Conservation (phyloP, 2,329 filamentous ascomycete genomes). For the Colletotrichum sp. region DNA sequence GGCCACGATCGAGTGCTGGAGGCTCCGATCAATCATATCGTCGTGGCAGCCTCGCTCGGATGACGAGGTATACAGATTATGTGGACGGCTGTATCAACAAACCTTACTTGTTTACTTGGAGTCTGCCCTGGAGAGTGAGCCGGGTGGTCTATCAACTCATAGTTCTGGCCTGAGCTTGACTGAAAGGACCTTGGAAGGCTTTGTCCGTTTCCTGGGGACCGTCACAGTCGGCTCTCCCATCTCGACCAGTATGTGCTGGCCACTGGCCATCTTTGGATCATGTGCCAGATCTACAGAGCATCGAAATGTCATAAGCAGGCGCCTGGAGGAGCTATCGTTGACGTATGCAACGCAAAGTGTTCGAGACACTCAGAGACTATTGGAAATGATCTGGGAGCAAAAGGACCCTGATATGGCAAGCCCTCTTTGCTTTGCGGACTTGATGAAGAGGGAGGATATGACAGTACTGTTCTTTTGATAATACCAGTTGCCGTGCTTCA, state of each 20-base stretch:
- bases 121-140: not conserved
- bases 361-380: not conserved
- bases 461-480: not conserved
- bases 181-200: not conserved
- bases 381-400: not conserved
- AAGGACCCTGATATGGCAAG: not conserved
- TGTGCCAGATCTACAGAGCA: not conserved
- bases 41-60: not conserved
- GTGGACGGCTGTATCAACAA: not conserved
- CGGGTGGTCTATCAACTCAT: accelerated
- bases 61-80: not conserved
- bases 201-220: not conserved
- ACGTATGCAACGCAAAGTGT: not conserved
- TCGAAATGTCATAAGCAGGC: not conserved
- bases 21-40: not conserved
- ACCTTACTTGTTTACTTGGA: not conserved
- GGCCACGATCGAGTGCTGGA: not conserved
- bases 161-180: not conserved
- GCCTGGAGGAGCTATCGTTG: not conserved
- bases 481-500: too few species aligned
- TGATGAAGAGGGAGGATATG: not conserved
- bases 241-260: not conserved
- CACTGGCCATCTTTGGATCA: not conserved
- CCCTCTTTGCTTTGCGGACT: not conserved
- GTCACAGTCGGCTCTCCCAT: not conserved